Percentiles rank a stretch among this genome's conserved stretches.
These are phyloP conservation scores for Penicillium subrubescens DNA, from an alignment of 495 filamentous ascomycete genomes.

Conservation along the genomic window DNA sequence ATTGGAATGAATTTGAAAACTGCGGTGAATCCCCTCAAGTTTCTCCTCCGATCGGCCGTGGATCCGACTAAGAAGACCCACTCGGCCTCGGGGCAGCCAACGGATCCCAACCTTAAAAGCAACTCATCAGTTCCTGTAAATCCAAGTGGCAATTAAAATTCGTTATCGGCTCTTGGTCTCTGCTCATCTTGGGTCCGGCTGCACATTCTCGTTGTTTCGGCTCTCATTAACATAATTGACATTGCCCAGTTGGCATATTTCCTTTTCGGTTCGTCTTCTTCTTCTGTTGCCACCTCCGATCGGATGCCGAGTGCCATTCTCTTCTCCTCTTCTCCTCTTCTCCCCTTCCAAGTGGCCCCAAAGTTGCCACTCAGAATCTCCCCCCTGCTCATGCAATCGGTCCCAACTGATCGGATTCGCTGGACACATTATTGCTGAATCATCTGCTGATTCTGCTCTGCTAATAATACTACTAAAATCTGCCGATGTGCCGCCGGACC, in stretches of 20 bases:
- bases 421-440: background rate
- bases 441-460: background rate
- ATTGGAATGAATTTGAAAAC: background rate
- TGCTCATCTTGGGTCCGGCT: background rate
- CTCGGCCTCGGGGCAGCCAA: slow-evolving; percentile 21
- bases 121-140: background rate
- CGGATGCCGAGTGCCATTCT: background rate
- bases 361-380: background rate
- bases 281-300: slow-evolving; percentile 2
- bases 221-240: background rate
- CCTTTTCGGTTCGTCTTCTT: background rate
- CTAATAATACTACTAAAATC: background rate
- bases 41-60: slow-evolving; percentile 28
- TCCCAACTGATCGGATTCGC: background rate
- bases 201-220: background rate
- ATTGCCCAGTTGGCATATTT: background rate
- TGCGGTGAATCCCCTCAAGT: slow-evolving; percentile 6
- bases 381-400: background rate
- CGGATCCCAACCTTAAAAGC: background rate
- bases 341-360: background rate
- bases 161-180: background rate
- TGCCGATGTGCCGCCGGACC: background rate
- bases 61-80: slow-evolving; percentile 20
- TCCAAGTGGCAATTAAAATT: background rate
- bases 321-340: background rate